Evolutionary conservation across 2,329 filamentous ascomycete genomes (phyloP).

Genomic region (Stachybotrys elegans): DNA sequence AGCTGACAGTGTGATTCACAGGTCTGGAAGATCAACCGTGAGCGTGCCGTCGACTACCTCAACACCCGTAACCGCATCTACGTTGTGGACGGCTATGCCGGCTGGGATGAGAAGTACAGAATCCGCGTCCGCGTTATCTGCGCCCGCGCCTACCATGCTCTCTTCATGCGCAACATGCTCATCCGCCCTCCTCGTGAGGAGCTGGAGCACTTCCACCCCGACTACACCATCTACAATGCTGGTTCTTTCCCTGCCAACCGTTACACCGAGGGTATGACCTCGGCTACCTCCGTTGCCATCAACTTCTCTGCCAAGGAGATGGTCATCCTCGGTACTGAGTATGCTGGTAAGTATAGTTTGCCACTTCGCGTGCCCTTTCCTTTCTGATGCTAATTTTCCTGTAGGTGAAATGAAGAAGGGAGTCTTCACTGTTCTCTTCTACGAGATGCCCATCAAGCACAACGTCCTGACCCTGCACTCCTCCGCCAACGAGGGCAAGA

Average conservation of each 20-base stretch:
- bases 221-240: constrained; percentile 99
- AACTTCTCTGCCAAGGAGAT: constrained; percentile 99
- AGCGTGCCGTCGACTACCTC: constrained; percentile 97
- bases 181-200: constrained; percentile 89
- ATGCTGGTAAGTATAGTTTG: constrained; percentile 58
- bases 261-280: constrained; percentile 98
- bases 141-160: constrained; percentile 96
- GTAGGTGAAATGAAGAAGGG: constrained; percentile 68
- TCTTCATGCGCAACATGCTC: constrained; percentile 99
- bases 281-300: constrained; percentile 93
- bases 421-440: constrained; percentile 98
- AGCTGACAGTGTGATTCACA: no score
- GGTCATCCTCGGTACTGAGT: constrained; percentile 99
- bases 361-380: neutral
- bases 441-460: constrained; percentile 99
- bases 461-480: constrained; percentile 98
- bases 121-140: constrained; percentile 98
- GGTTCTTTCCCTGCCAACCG: constrained; percentile 98
- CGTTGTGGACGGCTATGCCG: constrained; percentile 93
- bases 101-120: constrained; percentile 97
- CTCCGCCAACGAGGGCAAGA: constrained; percentile 92
- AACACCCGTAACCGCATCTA: constrained; percentile 99
- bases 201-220: constrained; percentile 94
- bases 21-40: constrained; percentile 99
- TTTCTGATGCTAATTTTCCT: neutral